Evolutionary conservation across 2,329 filamentous ascomycete species (phyloP).

Genomic region (Penicillium sp.): DNA sequence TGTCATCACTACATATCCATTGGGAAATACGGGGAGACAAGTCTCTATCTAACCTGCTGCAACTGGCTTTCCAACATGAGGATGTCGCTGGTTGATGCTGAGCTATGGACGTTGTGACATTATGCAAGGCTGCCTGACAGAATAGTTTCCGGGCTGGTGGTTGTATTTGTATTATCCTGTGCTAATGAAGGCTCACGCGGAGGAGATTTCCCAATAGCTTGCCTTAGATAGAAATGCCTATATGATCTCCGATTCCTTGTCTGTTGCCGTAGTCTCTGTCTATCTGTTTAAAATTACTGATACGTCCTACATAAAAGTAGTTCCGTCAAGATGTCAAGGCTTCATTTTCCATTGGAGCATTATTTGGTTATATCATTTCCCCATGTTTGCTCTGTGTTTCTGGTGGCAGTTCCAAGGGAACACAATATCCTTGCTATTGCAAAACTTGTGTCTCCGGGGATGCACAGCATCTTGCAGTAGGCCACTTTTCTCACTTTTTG

Average conservation of each 20-base stretch:
- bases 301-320: too few species aligned
- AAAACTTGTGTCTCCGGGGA: neutral
- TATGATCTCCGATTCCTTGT: neutral
- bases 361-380: too few species aligned
- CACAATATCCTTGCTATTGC: neutral
- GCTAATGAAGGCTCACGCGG: neutral
- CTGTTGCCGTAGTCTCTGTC: too few species aligned
- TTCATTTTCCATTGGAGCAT: too few species aligned
- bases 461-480: neutral
- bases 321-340: too few species aligned
- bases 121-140: neutral
- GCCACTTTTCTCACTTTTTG: neutral
- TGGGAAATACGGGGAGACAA: neutral
- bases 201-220: neutral
- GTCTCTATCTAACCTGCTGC: neutral
- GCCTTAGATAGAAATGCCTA: neutral
- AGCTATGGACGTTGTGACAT: neutral
- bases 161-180: neutral
- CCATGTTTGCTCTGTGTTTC: too few species aligned
- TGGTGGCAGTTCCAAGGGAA: too few species aligned
- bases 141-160: neutral
- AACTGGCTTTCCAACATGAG: neutral
- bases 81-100: neutral
- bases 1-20: conserved; percentile 4
- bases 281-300: too few species aligned